A percentile compares a stretch with the other conserved stretches of the same genome.
Evolutionary conservation across 1,284 basidiomycete species (phyloP).

Genomic region (Ceratobasidium sp.): DNA sequence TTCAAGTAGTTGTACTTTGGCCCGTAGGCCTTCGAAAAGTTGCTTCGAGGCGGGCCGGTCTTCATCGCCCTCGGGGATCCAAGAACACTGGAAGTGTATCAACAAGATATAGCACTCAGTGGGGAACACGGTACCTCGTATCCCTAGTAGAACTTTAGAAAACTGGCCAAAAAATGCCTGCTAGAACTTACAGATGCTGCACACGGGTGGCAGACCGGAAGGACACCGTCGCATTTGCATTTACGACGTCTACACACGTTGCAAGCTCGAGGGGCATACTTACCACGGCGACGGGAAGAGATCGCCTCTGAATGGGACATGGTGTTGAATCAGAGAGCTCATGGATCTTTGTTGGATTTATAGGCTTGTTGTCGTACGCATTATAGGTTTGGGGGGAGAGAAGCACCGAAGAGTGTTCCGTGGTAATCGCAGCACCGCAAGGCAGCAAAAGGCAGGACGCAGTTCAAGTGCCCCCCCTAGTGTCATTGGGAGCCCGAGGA

Average conservation of each 20-base stretch:
- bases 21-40: constrained; percentile 21
- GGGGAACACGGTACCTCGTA: background rate
- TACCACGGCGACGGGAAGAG: constrained; percentile 2
- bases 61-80: constrained; percentile 7
- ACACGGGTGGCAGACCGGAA: constrained; percentile 18
- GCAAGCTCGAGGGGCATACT: constrained; percentile 14
- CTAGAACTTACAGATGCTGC: constrained; percentile 1
- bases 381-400: too few species aligned
- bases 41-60: constrained; percentile 13
- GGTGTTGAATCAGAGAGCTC: too few species aligned
- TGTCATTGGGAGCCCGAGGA: too few species aligned
- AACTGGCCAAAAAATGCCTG: background rate
- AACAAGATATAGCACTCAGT: background rate
- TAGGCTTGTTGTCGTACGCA: too few species aligned
- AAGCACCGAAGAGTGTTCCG: too few species aligned
- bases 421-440: too few species aligned
- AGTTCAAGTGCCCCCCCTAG: too few species aligned
- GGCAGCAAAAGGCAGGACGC: too few species aligned
- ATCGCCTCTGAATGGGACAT: background rate
- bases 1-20: constrained; percentile 2
- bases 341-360: too few species aligned
- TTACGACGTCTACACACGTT: constrained; percentile 13
- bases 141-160: constrained; percentile 8
- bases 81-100: constrained; percentile 8
- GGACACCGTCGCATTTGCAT: constrained; percentile 25